Percentiles rank a stretch among this genome's conserved stretches.
phyloP scores from a whole-genome alignment of 1,284 basidiomycete species.

The Apiotrichum akiyoshidainum region DNA sequence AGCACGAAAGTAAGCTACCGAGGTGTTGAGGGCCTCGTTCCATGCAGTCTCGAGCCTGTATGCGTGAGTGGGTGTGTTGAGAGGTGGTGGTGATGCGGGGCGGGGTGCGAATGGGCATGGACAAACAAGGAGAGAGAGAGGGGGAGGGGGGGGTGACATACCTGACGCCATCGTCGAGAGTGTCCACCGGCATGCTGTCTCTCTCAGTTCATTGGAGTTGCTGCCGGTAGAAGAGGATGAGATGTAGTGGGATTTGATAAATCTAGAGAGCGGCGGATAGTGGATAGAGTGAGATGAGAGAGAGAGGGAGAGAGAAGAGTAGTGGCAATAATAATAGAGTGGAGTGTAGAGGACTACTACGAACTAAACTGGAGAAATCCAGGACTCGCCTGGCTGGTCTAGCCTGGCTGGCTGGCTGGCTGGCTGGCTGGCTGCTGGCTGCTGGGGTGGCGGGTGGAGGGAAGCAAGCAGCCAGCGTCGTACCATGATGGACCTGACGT shows the following conservation, averaged over 20 bases:
- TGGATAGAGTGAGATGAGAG: constrained; percentile 1
- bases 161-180: constrained; percentile 48
- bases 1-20: constrained; percentile 46
- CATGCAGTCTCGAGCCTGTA: constrained; percentile 48
- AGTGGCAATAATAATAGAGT: too few relatives aligned
- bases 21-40: constrained; percentile 43
- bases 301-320: neutral
- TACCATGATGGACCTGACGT: too few relatives aligned
- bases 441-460: too few relatives aligned
- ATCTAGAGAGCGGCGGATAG: neutral
- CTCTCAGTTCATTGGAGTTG: neutral
- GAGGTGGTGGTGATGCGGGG: too few relatives aligned
- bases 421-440: too few relatives aligned
- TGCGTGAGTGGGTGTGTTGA: too few relatives aligned
- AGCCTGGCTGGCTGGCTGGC: neutral
- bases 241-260: neutral
- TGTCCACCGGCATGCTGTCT: constrained; percentile 36
- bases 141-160: constrained; percentile 22
- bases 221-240: neutral
- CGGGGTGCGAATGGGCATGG: too few relatives aligned
- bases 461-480: too few relatives aligned
- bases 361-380: too few relatives aligned
- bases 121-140: too few relatives aligned
- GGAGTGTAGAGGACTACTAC: too few relatives aligned
- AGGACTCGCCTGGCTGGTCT: neutral